A percentile compares a stretch with the other conserved stretches of the same genome.
Conservation (phyloP, 2,329 filamentous ascomycete genomes). For the Apiospora kogelbergensis region DNA sequence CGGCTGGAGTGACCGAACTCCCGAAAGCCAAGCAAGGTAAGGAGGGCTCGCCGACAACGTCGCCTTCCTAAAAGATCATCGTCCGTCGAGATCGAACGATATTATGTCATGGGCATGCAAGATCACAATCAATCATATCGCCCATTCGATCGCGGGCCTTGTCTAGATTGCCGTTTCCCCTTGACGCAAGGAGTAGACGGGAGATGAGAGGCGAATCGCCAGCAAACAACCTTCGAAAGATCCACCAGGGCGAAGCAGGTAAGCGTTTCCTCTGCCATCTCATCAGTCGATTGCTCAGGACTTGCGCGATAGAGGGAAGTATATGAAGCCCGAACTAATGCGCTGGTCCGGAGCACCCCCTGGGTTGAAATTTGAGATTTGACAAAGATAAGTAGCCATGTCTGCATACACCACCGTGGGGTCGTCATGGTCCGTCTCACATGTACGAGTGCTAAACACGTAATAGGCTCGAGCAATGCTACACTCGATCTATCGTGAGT, state of each 20-base stretch:
- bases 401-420: not conserved
- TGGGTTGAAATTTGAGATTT: not conserved
- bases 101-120: not conserved
- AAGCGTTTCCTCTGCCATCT: not conserved
- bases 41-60: not conserved
- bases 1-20: not conserved
- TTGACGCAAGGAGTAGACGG: not conserved
- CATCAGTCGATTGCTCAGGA: not conserved
- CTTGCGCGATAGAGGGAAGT: not conserved
- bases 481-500: not conserved
- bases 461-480: not conserved
- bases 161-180: not conserved
- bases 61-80: not conserved
- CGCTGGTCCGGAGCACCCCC: not conserved
- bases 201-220: not conserved
- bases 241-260: not conserved
- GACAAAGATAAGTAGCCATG: not conserved
- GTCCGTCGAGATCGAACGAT: not conserved
- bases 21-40: not conserved
- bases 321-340: not conserved
- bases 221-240: not conserved
- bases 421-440: not conserved
- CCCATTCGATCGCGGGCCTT: not conserved
- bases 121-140: not conserved
- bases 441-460: constrained; percentile 1